phyloP scores from a whole-genome alignment of 345 rosid genomes.

The Dipteronia sinensis region DNA sequence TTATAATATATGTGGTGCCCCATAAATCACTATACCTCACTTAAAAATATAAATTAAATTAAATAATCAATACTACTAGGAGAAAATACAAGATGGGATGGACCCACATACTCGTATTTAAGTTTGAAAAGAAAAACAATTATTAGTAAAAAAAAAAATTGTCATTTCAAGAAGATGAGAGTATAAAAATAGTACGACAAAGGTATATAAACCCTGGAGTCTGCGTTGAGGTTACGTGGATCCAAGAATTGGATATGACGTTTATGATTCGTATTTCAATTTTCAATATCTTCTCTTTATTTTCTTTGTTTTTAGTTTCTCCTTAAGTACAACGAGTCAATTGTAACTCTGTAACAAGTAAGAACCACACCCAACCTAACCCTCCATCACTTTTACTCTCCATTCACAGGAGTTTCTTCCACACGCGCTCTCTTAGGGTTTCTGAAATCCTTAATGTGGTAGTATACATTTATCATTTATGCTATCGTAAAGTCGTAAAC shows the following conservation, averaged over 20 bases:
- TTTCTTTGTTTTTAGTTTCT: neutral
- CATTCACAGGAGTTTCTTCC: constrained; percentile 1
- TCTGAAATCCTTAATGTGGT: neutral
- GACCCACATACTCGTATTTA: too few relatives aligned
- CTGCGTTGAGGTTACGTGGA: constrained; percentile 42
- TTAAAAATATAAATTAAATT: too few relatives aligned
- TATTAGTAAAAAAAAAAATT: neutral
- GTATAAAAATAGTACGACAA: constrained; percentile 9
- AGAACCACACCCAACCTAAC: neutral
- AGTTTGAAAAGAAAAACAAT: too few relatives aligned
- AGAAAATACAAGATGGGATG: too few relatives aligned
- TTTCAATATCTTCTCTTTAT: neutral
- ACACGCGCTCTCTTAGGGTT: constrained; percentile 15
- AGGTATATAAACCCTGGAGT: constrained; percentile 25
- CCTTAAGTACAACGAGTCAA: neutral
- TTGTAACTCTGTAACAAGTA: neutral
- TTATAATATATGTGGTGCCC: too few relatives aligned
- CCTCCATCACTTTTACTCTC: neutral
- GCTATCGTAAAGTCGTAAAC: too few relatives aligned
- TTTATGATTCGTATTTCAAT: constrained; percentile 30
- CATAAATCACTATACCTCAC: too few relatives aligned
- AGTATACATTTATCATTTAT: neutral
- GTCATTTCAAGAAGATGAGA: constrained; percentile 17
- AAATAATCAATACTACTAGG: too few relatives aligned
- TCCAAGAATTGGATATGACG: constrained; percentile 37